Base-by-base conservation (phyloP, 1,139 yeast species). In the Spencermartinsiella ligniputridi region DNA sequence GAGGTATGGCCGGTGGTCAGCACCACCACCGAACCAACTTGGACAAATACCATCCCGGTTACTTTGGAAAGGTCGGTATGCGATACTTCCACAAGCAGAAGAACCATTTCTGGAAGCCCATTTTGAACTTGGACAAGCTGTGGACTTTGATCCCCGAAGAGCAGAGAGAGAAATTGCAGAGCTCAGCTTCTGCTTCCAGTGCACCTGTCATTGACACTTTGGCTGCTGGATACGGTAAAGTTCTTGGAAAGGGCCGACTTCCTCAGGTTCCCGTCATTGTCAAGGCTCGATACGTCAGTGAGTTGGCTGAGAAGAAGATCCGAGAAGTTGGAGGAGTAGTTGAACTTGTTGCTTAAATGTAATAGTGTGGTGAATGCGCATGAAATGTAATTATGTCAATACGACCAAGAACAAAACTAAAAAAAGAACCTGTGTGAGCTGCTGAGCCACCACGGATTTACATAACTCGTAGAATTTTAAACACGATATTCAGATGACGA, bases 1-100 rank as follows among this genome's bases (percentile, higher is more conserved):
- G 98, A 81, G 99, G 99, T 92, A 92, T 80, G 94, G 99, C 99
- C 75, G 99, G 99, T 90, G 99, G 99, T 87, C 95, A 82, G 79
- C 97, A 88, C 76, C 99, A 92, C 79, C 98, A 94, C 96, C 89
- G 97, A 87, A 67, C 69, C 56, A 89, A 92, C 75, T 78, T 92
- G 81, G 98, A 94, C 76, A 92, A 90, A 78, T 94, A 86, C 96
- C 99, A 94, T 76, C 98, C 98, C 70, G 99, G 99, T 89, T 94
- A 94, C 94, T 94, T 94, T 78, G 99, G 99, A 86, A 94, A 94
- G 82, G 97, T 94, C 74, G 99, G 99, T 90, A 92, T 92, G 97
- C 89, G 98, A 86, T 85, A 87, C 85, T 94, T 86, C 96, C 97
- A 89, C 90, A 83, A 85, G 76, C 96, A 89, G 79, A 78, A 77